These are phyloP conservation scores for Suillus occidentalis DNA, from an alignment of 768 basidiomycete species.

Conservation along the genomic window DNA sequence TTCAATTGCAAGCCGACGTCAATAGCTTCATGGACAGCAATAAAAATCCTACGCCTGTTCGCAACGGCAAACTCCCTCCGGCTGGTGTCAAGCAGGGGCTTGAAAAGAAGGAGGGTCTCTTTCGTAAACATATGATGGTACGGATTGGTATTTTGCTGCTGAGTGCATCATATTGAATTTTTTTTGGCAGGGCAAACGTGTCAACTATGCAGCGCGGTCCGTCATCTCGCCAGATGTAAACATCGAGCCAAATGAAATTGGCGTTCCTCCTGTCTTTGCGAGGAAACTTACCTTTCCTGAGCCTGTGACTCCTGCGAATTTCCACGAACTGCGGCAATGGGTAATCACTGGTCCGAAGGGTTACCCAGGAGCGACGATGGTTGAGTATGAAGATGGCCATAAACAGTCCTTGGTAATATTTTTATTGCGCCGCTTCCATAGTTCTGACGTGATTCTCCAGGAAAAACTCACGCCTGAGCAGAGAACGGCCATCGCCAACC, in stretches of 20 bases:
- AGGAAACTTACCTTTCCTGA: slow-evolving; percentile 96
- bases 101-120: slow-evolving; percentile 98
- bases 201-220: slow-evolving; percentile 99
- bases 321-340: slow-evolving; percentile 81
- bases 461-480: slow-evolving; percentile 86
- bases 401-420: slow-evolving; percentile 71
- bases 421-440: background rate
- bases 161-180: slow-evolving; percentile 3
- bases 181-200: slow-evolving; percentile 84
- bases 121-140: slow-evolving; percentile 99
- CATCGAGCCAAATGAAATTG: slow-evolving; percentile 98
- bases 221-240: slow-evolving; percentile 99
- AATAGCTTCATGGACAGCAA: slow-evolving; percentile 97
- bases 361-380: slow-evolving; percentile 92
- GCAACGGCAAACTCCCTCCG: slow-evolving; percentile 88
- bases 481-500: slow-evolving; percentile 93
- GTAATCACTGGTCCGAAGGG: slow-evolving; percentile 88
- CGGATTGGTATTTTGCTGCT: slow-evolving; percentile 20
- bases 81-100: slow-evolving; percentile 93
- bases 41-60: slow-evolving; percentile 86
- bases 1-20: slow-evolving; percentile 91
- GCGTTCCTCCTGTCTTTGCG: slow-evolving; percentile 96
- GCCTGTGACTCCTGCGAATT: slow-evolving; percentile 90
- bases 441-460: slow-evolving; percentile 38
- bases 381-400: slow-evolving; percentile 93